Evolutionary conservation across 352 stramenopile genomes (phyloP).

Genomic region (Phytopythium sindhum): DNA sequence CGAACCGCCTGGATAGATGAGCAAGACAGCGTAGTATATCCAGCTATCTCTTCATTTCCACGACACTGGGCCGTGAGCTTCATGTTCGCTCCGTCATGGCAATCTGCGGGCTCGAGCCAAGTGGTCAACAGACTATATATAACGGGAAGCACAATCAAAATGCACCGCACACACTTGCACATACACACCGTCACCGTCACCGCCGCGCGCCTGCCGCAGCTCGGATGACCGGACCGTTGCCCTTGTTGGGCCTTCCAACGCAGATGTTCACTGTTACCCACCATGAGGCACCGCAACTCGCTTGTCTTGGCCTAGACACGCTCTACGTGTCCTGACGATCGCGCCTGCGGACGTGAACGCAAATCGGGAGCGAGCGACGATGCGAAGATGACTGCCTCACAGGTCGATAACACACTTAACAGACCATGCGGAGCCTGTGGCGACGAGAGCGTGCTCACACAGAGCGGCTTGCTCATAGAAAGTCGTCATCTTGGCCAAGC

Average conservation of each 20-base stretch:
- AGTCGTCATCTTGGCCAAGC: constrained; percentile 4
- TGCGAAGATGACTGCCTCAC: not conserved
- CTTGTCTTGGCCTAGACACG: not conserved
- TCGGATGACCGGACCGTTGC: not conserved
- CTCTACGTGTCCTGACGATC: not conserved
- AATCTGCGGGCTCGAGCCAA: constrained; percentile 1
- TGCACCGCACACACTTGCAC: not conserved
- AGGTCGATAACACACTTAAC: not conserved
- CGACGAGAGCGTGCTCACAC: not conserved
- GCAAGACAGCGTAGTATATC: not conserved
- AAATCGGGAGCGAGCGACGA: not conserved
- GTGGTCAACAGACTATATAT: constrained; percentile 1
- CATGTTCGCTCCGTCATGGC: not conserved
- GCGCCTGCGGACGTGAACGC: not conserved
- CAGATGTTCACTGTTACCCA: not conserved
- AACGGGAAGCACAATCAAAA: not conserved
- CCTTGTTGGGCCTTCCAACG: not conserved
- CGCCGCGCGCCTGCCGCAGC: not conserved
- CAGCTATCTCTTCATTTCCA: not conserved
- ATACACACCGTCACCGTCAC: not conserved
- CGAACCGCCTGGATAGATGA: not conserved
- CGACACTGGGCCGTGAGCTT: not conserved
- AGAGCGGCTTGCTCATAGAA: not conserved
- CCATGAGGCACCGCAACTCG: not conserved
- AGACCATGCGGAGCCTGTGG: not conserved